Evolutionary conservation across 768 basidiomycete genomes (phyloP).

Genomic region (Leucosporidium creatinivorum): DNA sequence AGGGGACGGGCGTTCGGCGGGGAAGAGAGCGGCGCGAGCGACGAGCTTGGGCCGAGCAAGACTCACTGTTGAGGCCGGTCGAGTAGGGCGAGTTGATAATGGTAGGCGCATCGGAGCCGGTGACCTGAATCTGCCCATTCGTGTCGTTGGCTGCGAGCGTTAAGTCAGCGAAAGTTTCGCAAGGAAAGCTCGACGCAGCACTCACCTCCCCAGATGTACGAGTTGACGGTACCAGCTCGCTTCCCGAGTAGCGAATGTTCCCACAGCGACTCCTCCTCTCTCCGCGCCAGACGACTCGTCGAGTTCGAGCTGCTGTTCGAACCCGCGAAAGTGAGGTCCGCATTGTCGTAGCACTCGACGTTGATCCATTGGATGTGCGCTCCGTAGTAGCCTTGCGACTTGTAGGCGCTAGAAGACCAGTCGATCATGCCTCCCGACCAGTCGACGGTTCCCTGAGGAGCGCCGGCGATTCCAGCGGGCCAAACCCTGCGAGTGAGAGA

Average conservation of each 20-base stretch:
- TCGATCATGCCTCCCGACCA: slow-evolving; percentile 43
- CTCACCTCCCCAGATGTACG: slow-evolving; percentile 29
- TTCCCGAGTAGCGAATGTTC: slow-evolving; percentile 10
- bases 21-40: no score
- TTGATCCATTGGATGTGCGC: slow-evolving; percentile 38
- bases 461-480: slow-evolving; percentile 39
- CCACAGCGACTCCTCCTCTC: not conserved
- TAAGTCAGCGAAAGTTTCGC: not conserved
- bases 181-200: not conserved
- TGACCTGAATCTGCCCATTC: slow-evolving; percentile 23
- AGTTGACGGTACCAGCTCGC: slow-evolving; percentile 10
- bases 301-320: slow-evolving; percentile 9
- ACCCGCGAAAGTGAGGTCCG: slow-evolving; percentile 8
- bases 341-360: slow-evolving; percentile 35
- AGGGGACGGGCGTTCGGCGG: no score
- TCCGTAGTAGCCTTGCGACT: slow-evolving; percentile 36
- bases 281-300: no score
- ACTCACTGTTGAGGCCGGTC: slow-evolving; percentile 29
- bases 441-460: slow-evolving; percentile 39
- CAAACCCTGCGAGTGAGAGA: slow-evolving; percentile 34
- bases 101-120: slow-evolving; percentile 12
- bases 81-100: slow-evolving; percentile 27
- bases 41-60: no score
- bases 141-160: slow-evolving; percentile 17
- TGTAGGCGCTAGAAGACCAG: slow-evolving; percentile 37